Conservation (phyloP, 2,329 filamentous ascomycete species). For the Blastomyces silverae region DNA sequence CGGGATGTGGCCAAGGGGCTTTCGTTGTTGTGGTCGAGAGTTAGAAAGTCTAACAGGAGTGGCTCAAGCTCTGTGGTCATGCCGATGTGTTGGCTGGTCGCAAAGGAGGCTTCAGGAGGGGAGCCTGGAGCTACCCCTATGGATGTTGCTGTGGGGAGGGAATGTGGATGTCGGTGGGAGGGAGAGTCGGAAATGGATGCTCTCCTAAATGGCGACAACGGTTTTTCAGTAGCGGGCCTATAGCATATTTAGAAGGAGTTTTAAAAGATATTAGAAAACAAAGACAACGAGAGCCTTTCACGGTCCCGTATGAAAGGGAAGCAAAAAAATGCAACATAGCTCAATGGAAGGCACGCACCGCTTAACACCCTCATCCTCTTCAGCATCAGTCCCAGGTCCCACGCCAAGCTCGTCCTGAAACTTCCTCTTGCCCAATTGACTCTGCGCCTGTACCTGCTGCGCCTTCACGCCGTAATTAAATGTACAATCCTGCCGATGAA, state of each 20-base stretch:
- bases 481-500: slow-evolving; percentile 41
- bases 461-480: slow-evolving; percentile 28
- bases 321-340: neutral
- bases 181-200: slow-evolving; percentile 7
- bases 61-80: slow-evolving; percentile 41
- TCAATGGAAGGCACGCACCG: slow-evolving; percentile 3
- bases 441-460: neutral
- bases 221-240: slow-evolving; percentile 9
- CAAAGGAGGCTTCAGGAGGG: slow-evolving; percentile 25
- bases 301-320: neutral
- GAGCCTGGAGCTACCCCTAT: slow-evolving; percentile 17
- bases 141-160: neutral
- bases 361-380: slow-evolving; percentile 28
- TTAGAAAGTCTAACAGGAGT: slow-evolving; percentile 36
- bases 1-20: slow-evolving; percentile 33
- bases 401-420: slow-evolving; percentile 28
- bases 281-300: neutral
- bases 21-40: slow-evolving; percentile 38
- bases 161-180: slow-evolving; percentile 16
- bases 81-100: slow-evolving; percentile 39
- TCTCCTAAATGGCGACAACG: slow-evolving; percentile 8
- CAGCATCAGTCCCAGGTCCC: slow-evolving; percentile 30
- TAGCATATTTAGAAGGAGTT: slow-evolving; percentile 2
- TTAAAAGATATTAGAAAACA: neutral
- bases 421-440: slow-evolving; percentile 37